Percentiles rank a stretch among this genome's conserved stretches.
These are phyloP conservation scores for Plenodomus tracheiphilus DNA, from an alignment of 2,329 filamentous ascomycete genomes.

Conservation along the genomic window DNA sequence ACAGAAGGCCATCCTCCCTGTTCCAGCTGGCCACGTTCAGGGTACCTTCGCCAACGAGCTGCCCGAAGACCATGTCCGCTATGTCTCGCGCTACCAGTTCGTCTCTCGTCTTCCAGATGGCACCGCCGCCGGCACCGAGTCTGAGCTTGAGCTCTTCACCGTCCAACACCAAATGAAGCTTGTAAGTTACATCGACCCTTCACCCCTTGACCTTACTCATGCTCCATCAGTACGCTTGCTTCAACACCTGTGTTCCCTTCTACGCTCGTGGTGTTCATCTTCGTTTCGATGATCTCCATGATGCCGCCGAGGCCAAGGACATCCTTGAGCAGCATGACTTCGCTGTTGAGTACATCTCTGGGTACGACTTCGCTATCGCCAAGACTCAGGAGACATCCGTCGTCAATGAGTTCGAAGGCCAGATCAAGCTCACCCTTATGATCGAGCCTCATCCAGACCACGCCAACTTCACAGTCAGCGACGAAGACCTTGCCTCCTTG, in stretches of 20 bases:
- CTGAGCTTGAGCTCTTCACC: conserved; percentile 26
- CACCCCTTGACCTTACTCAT: conserved; percentile 18
- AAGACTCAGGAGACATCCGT: conserved; percentile 28
- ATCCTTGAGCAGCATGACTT: conserved; percentile 27
- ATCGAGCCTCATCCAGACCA: conserved; percentile 20
- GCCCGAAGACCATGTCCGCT: conserved; percentile 17
- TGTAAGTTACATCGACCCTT: conserved; percentile 17
- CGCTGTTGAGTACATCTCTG: conserved; percentile 22
- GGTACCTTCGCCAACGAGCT: conserved; percentile 34
- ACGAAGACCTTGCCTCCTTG: conserved; percentile 18
- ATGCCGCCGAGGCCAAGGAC: conserved; percentile 35
- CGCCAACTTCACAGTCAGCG: conserved; percentile 14
- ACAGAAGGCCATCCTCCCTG: conserved; percentile 16
- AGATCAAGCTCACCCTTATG: conserved; percentile 27
- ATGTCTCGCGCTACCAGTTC: conserved; percentile 31
- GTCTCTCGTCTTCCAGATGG: conserved; percentile 24
- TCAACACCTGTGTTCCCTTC: conserved; percentile 24
- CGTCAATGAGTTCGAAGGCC: conserved; percentile 38
- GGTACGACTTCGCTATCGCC: conserved; percentile 27
- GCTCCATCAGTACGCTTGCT: conserved; percentile 27
- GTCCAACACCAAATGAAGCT: conserved; percentile 36
- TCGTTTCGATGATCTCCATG: conserved; percentile 45
- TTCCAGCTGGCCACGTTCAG: conserved; percentile 13
- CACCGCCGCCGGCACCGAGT: conserved; percentile 23
- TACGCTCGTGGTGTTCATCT: conserved; percentile 32